A percentile compares a stretch with the other conserved stretches of the same genome.
phyloP scores from a whole-genome alignment of 352 stramenopile genomes.

The Peronospora destructor region DNA sequence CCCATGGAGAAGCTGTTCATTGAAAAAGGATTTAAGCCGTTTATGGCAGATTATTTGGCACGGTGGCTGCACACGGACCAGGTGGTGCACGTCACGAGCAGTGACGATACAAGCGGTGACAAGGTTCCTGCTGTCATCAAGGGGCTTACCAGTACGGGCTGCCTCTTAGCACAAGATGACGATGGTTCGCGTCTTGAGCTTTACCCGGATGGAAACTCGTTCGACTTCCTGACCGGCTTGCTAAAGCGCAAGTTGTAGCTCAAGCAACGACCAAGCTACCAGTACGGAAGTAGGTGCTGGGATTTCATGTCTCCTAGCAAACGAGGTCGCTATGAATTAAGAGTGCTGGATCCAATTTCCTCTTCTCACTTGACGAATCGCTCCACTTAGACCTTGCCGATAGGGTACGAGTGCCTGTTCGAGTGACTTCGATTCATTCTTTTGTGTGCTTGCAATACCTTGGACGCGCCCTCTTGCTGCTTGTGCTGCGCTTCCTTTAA shows the following conservation, averaged over 20 bases:
- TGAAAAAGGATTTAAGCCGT: conserved; percentile 76
- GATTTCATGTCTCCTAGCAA: conserved; percentile 1
- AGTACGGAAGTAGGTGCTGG: no score
- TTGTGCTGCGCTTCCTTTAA: conserved; percentile 37
- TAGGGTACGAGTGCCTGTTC: conserved; percentile 56
- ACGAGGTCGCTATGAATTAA: conserved; percentile 1
- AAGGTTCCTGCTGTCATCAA: conserved; percentile 63
- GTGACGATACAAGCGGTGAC: conserved; percentile 36
- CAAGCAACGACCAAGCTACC: neutral
- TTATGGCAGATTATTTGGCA: conserved; percentile 75
- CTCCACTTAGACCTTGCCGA: conserved; percentile 66
- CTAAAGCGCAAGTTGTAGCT: conserved; percentile 78
- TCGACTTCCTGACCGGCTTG: conserved; percentile 83
- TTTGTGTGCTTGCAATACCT: conserved; percentile 41
- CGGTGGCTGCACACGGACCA: conserved; percentile 83
- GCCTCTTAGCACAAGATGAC: conserved; percentile 58
- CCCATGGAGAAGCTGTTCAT: conserved; percentile 79
- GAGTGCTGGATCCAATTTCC: conserved; percentile 72
- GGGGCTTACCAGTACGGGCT: conserved; percentile 69
- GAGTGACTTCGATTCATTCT: conserved; percentile 52
- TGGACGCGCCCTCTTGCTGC: conserved; percentile 34
- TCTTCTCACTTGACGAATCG: conserved; percentile 76
- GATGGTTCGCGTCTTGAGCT: conserved; percentile 69
- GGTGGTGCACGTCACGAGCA: conserved; percentile 64
- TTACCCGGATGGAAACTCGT: conserved; percentile 87